Evolutionary conservation across 2,329 filamentous ascomycete species (phyloP).

Genomic region (Pseudopyricularia javanii): DNA sequence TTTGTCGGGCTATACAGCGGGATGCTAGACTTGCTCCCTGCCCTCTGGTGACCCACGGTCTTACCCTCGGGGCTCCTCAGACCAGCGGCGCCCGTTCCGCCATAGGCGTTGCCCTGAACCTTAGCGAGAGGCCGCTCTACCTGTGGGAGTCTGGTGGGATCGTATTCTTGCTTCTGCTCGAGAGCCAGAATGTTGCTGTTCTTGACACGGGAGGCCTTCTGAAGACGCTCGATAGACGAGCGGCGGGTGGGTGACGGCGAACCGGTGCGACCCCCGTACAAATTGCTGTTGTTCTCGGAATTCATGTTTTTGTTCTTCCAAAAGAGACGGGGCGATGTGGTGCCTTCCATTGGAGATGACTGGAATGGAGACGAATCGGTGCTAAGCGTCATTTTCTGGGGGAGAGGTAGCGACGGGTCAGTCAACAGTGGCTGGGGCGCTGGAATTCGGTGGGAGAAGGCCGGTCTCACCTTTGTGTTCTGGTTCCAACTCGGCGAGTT

Average conservation of each 20-base stretch:
- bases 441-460: background rate
- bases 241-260: slow-evolving; percentile 65
- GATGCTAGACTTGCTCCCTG: slow-evolving; percentile 48
- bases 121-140: slow-evolving; percentile 74
- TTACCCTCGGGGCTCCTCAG: slow-evolving; percentile 33
- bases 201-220: slow-evolving; percentile 88
- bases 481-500: slow-evolving; percentile 92
- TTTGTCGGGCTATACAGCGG: slow-evolving; percentile 45
- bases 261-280: slow-evolving; percentile 43
- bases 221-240: slow-evolving; percentile 88
- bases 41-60: slow-evolving; percentile 28
- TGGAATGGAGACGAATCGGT: slow-evolving; percentile 76
- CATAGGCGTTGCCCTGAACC: slow-evolving; percentile 61
- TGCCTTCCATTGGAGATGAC: slow-evolving; percentile 59
- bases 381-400: slow-evolving; percentile 54
- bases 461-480: slow-evolving; percentile 50
- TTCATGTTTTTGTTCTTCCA: slow-evolving; percentile 73
- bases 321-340: slow-evolving; percentile 72
- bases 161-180: slow-evolving; percentile 86
- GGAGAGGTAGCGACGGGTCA: slow-evolving; percentile 9
- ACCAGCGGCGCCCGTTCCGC: slow-evolving; percentile 41
- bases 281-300: slow-evolving; percentile 51
- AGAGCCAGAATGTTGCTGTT: slow-evolving; percentile 96
- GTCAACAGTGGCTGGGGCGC: background rate
- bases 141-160: slow-evolving; percentile 63